Percentiles rank a stretch among this genome's conserved stretches.
phyloP scores from a whole-genome alignment of 140 eudicot genomes.

The Erigeron philadelphicus region DNA sequence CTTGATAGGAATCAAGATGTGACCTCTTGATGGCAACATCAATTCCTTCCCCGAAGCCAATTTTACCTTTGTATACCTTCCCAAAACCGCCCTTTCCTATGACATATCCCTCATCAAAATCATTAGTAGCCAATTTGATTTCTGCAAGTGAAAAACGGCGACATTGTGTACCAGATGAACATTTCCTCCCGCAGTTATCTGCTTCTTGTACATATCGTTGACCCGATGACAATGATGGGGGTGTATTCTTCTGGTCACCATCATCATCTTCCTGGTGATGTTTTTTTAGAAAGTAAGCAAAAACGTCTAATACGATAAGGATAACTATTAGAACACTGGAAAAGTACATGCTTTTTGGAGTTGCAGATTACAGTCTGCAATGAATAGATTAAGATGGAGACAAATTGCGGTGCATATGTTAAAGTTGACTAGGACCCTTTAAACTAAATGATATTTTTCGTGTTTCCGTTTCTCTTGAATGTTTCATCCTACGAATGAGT shows the following conservation, averaged over 20 bases:
- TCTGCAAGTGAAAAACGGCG: constrained; percentile 28
- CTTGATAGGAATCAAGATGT: constrained; percentile 31
- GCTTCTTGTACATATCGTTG: background rate
- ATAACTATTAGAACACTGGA: constrained; percentile 22
- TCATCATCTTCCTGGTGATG: constrained; percentile 18
- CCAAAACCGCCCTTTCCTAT: constrained; percentile 39
- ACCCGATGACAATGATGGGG: constrained; percentile 1
- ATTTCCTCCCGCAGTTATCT: background rate
- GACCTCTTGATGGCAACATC: constrained; percentile 35
- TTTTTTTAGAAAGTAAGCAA: constrained; percentile 21
- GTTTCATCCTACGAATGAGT: too few species aligned
- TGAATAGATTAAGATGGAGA: too few species aligned
- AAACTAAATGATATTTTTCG: too few species aligned
- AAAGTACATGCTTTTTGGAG: constrained; percentile 27
- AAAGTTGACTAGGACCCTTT: too few species aligned
- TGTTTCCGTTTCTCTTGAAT: too few species aligned
- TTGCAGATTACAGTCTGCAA: background rate
- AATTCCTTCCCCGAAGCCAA: background rate
- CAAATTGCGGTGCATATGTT: too few species aligned
- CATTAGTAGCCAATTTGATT: constrained; percentile 29
- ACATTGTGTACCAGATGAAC: constrained; percentile 7
- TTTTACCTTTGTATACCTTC: constrained; percentile 34
- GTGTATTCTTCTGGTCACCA: constrained; percentile 19
- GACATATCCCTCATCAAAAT: constrained; percentile 32
- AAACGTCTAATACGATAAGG: constrained; percentile 15